Base-by-base conservation (phyloP, 2,329 filamentous ascomycete species). In the Talaromyces sp. region DNA sequence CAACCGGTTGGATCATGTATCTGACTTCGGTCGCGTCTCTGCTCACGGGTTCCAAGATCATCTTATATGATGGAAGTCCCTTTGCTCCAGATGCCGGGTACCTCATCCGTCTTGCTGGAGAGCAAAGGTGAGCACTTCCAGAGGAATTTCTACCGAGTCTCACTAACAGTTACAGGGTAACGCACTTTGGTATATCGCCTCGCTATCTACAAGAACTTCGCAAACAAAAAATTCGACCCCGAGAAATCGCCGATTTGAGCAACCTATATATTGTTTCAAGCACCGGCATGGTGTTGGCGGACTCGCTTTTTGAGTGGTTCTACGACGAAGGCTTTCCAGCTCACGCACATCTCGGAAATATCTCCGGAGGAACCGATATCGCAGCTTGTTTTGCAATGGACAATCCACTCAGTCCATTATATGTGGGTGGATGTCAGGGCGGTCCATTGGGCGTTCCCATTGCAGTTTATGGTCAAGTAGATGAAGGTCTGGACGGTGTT, bases 1-100 rank as follows among this genome's bases (percentile, higher is more conserved):
- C 86, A 0, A 92, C 89, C 0, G 89, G 90, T 0, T 96, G 91
- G 91, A 95, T 96, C 76, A 96, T 96, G 91, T 95, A 93, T 71
- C 78, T 92, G 8, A 77, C 81, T 2, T 84, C 82, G 40, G 79
- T 91, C 0, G 79, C 81, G 21, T 79, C 81, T 3, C 79, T 93
- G 7, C 68, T 88, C 1, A 76, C 81, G 42, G 90, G 90, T 7
- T 80, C 81, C 0, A 81, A 85, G 5, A 79, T 83, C 1, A 75
- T 96, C 1, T 79, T 93, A n/a, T 96, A 96, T 72, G 91, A 96
- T 71, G 92, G 91, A 3, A 91, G 87, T 8, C 91, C 91, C 0
- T 92, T 96, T 74, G 77, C 86, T 52, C 91, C 91, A 0, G 85
- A 90, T 65, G 77, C 86, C 1, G 81, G 78, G 18, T 81, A 84